Base-by-base conservation (phyloP, 139 green algal species). In the Coelastrella sp. region DNA sequence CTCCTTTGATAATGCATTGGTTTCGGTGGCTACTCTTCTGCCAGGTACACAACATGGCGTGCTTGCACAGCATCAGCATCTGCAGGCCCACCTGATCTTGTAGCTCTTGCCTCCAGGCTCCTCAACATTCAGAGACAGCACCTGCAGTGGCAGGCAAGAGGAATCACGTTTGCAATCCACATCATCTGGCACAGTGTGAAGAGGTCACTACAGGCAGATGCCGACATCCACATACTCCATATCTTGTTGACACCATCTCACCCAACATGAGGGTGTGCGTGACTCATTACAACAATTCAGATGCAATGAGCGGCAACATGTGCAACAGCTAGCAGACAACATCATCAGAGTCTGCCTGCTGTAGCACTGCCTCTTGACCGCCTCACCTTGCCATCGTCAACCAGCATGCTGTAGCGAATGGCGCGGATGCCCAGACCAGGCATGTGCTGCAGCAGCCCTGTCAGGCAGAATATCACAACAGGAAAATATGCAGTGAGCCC, bases 61-160 rank as follows among this genome's bases (percentile, higher is more conserved):
- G 35, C 35, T 49, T 49, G 3, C 35, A 49, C 1, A 49, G 35
- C 35, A 49, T 3, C 35, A 49, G 35, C 3, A 49, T 49, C 1
- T 49, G 35, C 35, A 49, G 63, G 12, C 68, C 7, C 19, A 76
- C 68, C 68, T 76, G 66, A 90, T 75, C 49, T 92, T 90, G 89
- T 92, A 92, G 17, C 20, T 78, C 89, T 87, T 92, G 89, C 82
- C 82, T 78, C 89, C 89, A 58, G 84, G 75, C 84, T 92, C 89
- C 75, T 92, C 89, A 70, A 92, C 59, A 73, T 92, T 92, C 74
- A 80, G 74, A 17, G 68, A 80, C 74, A 80, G 25, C 7, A 76
- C 68, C 35, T 24, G 27, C 14, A 35, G 24, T 6, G 24, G 9
- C 61, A 68, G 14, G 35, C 1, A 49, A 49, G 35, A 49, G 35